A percentile compares a stretch with the other conserved stretches of the same genome.
Conservation (phyloP, 2,329 filamentous ascomycete species). For the Penicillium palitans region DNA sequence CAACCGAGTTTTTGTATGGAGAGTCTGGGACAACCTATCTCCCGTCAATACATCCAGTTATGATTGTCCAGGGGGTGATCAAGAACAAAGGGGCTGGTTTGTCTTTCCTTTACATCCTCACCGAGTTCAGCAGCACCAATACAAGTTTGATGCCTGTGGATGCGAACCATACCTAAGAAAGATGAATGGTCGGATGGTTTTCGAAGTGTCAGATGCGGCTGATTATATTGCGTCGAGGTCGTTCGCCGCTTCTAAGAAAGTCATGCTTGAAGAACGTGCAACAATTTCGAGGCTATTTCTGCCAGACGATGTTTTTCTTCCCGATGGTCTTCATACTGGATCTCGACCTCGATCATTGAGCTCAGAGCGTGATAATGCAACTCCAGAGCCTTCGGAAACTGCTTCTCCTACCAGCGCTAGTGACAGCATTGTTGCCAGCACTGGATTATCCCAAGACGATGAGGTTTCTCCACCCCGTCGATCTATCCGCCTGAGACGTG, state of each 20-base stretch:
- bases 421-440: neutral
- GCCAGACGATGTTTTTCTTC: slow-evolving; percentile 31
- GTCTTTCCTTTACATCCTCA: slow-evolving; percentile 49
- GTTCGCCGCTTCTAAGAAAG: slow-evolving; percentile 14
- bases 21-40: slow-evolving; percentile 43
- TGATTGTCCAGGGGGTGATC: slow-evolving; percentile 25
- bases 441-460: neutral
- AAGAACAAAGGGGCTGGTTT: slow-evolving; percentile 42
- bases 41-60: slow-evolving; percentile 32
- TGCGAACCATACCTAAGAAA: slow-evolving; percentile 28
- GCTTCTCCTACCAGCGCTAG: neutral
- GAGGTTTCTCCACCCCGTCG: neutral
- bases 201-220: slow-evolving; percentile 35
- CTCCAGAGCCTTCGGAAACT: neutral
- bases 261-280: neutral
- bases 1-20: slow-evolving; percentile 53
- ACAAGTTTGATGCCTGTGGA: slow-evolving; percentile 44
- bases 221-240: slow-evolving; percentile 31
- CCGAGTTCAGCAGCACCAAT: slow-evolving; percentile 39
- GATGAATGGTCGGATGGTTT: slow-evolving; percentile 22
- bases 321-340: slow-evolving; percentile 22
- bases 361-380: neutral
- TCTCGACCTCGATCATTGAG: neutral
- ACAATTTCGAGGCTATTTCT: neutral
- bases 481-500: neutral